phyloP scores from a whole-genome alignment of 306 rosid genomes.

The Morella rubra region DNA sequence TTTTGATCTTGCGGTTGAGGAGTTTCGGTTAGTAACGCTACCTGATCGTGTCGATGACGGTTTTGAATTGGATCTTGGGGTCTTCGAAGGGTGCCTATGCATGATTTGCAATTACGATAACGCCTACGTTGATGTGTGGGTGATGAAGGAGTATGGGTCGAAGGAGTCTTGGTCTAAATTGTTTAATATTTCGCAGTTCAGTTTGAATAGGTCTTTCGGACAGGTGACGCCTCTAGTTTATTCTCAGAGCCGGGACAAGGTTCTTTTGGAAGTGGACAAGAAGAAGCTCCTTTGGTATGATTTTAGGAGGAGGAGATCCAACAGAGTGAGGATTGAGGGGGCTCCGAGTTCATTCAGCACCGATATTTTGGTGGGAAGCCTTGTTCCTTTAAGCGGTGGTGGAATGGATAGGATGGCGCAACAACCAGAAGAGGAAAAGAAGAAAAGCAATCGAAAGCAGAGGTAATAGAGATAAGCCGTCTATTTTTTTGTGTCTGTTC shows the following conservation, averaged over 20 bases:
- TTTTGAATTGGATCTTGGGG: conserved; percentile 46
- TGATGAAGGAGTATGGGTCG: conserved; percentile 54
- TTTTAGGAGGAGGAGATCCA: conserved; percentile 19
- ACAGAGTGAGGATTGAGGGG: conserved; percentile 28
- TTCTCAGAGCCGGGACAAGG: conserved; percentile 34
- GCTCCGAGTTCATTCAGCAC: conserved; percentile 45
- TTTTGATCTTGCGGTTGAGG: conserved; percentile 39
- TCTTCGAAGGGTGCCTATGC: conserved; percentile 43
- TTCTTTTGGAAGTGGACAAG: conserved; percentile 47
- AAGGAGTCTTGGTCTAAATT: conserved; percentile 56
- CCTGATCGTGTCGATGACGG: conserved; percentile 49
- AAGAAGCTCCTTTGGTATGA: conserved; percentile 56
- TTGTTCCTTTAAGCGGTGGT: conserved; percentile 40
- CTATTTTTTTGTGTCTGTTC: too few species aligned
- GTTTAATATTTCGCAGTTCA: conserved; percentile 8
- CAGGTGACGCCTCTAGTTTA: conserved; percentile 54
- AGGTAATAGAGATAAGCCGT: conserved; percentile 35
- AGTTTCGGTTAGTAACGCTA: conserved; percentile 22
- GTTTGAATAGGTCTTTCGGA: conserved; percentile 15
- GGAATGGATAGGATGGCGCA: not conserved
- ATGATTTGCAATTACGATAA: conserved; percentile 37
- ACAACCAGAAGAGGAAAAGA: not conserved
- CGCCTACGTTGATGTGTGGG: conserved; percentile 52
- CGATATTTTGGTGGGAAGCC: conserved; percentile 45
- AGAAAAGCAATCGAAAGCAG: conserved; percentile 17